Base-by-base conservation (phyloP, 2,329 filamentous ascomycete species). In the Apiospora hydei region DNA sequence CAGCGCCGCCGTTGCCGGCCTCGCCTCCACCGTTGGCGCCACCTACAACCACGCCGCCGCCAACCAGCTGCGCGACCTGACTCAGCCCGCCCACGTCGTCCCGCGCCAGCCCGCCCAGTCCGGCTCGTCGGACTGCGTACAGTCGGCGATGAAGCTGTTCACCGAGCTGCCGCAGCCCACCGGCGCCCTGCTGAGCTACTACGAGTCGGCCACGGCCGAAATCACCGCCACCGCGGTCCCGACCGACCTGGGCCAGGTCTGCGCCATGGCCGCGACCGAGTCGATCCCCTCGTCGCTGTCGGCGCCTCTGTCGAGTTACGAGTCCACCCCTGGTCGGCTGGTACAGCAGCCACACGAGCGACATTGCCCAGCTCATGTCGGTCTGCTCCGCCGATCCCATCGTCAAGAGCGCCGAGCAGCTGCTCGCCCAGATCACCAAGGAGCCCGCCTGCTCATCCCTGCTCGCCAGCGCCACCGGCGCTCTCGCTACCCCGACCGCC, bases 361-460 rank as follows among this genome's bases (percentile, higher is more conserved):
- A 46, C 67, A 38, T 69, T 11, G 44, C 7, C 10, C 21, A 21
- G 16, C 26, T 69, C 67, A 49, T 69, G 24, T 69, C 67, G 14
- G 38, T 18, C 67, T 69, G 67, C 67, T 49, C 67, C 8, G 47
- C 67, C 44, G 47, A 69, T 16, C 44, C 44, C 44, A 24, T 47
- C 8, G 8, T 69, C 44, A 3, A 18, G 16, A 69, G 26, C 44
- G 67, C 67, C 67, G 13, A n/a, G 30, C 38, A 26, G 18, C 67
- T 69, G 24, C 44, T 69, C 13, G 44, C 18, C 44, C 67, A 69
- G 67, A 14, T 69, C 43, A 69, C 67, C 44, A 49, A 69, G 67
- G 67, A 69, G 44, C 67, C 67, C 44, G 67, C 67, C 44, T 69
- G 67, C 67, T 34, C 14, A 16, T 69, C 67, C 16, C 44, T 69